Evolutionary conservation across 1,139 yeast genomes (phyloP).

Genomic region (Suhomyces coccinellae): DNA sequence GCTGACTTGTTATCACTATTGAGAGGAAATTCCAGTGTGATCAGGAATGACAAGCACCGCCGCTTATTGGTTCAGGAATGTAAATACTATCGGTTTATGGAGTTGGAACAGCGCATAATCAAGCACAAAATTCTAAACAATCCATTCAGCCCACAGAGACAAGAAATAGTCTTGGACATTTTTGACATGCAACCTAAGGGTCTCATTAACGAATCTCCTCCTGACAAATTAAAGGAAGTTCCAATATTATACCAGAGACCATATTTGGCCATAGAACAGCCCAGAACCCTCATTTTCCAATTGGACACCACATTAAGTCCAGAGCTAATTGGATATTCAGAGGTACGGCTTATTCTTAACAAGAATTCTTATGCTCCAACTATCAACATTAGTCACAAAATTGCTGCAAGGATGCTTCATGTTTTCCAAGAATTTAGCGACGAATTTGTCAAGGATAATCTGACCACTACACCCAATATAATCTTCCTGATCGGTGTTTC

Average conservation of each 20-base stretch:
- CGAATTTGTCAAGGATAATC: slow-evolving; percentile 23
- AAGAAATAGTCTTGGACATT: slow-evolving; percentile 59
- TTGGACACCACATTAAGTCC: slow-evolving; percentile 31
- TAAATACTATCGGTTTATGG: slow-evolving; percentile 71
- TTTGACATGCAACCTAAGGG: slow-evolving; percentile 50
- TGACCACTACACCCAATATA: slow-evolving; percentile 19
- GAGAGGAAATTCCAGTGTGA: slow-evolving; percentile 51
- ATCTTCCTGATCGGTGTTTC: slow-evolving; percentile 28
- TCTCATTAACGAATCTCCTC: slow-evolving; percentile 27
- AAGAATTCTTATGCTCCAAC: slow-evolving; percentile 27
- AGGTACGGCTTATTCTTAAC: slow-evolving; percentile 34
- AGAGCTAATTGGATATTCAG: slow-evolving; percentile 18
- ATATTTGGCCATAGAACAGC: slow-evolving; percentile 38
- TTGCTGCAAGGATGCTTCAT: slow-evolving; percentile 26
- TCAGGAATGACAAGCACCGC: slow-evolving; percentile 57
- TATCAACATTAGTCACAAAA: slow-evolving; percentile 28
- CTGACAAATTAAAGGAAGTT: slow-evolving; percentile 19
- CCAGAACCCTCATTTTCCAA: slow-evolving; percentile 57
- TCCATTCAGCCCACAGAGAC: slow-evolving; percentile 44
- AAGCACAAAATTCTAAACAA: slow-evolving; percentile 51
- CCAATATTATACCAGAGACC: slow-evolving; percentile 57
- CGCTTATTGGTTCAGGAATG: slow-evolving; percentile 64
- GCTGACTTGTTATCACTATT: slow-evolving; percentile 57
- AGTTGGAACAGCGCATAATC: slow-evolving; percentile 70
- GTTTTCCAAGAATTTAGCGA: slow-evolving; percentile 27